These are phyloP conservation scores for Fusarium coffeatum DNA, from an alignment of 2,329 filamentous ascomycete genomes.

Conservation along the genomic window DNA sequence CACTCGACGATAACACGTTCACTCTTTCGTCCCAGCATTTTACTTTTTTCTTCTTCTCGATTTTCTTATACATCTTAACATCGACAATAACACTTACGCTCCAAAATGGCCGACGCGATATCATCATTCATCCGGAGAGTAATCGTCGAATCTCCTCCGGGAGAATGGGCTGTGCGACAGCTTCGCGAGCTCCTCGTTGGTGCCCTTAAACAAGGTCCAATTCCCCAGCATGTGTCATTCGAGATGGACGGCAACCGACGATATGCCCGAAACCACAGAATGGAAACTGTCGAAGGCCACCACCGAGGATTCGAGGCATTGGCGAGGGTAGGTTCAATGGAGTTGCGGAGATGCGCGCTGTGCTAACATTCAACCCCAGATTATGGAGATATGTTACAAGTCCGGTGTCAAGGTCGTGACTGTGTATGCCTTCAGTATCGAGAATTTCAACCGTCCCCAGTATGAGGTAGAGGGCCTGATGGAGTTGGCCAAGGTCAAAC, in stretches of 20 bases:
- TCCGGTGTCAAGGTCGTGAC: slow-evolving; percentile 96
- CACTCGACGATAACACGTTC: slow-evolving; percentile 33
- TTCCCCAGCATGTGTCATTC: slow-evolving; percentile 97
- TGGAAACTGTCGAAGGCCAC: slow-evolving; percentile 96
- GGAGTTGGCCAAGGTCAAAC: slow-evolving; percentile 96
- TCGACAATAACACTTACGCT: not conserved
- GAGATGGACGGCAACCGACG: slow-evolving; percentile 99
- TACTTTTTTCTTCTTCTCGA: slow-evolving; percentile 21
- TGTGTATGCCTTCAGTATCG: slow-evolving; percentile 98
- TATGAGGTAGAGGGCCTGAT: slow-evolving; percentile 97
- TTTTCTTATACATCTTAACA: slow-evolving; percentile 5
- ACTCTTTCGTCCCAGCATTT: slow-evolving; percentile 25
- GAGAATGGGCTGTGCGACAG: slow-evolving; percentile 86
- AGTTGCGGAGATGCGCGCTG: slow-evolving; percentile 42
- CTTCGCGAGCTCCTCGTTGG: slow-evolving; percentile 88
- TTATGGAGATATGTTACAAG: slow-evolving; percentile 98
- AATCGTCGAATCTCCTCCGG: slow-evolving; percentile 87
- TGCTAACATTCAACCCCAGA: slow-evolving; percentile 59
- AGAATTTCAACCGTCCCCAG: slow-evolving; percentile 97
- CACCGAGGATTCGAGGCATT: slow-evolving; percentile 95
- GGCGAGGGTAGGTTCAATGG: slow-evolving; percentile 75
- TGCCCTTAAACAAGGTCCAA: slow-evolving; percentile 86
- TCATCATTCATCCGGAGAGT: slow-evolving; percentile 68
- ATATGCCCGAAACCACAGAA: slow-evolving; percentile 88
- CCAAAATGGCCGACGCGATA: slow-evolving; percentile 65